Conservation (phyloP, 257 asterid genomes). For the Solanum tarijense region DNA sequence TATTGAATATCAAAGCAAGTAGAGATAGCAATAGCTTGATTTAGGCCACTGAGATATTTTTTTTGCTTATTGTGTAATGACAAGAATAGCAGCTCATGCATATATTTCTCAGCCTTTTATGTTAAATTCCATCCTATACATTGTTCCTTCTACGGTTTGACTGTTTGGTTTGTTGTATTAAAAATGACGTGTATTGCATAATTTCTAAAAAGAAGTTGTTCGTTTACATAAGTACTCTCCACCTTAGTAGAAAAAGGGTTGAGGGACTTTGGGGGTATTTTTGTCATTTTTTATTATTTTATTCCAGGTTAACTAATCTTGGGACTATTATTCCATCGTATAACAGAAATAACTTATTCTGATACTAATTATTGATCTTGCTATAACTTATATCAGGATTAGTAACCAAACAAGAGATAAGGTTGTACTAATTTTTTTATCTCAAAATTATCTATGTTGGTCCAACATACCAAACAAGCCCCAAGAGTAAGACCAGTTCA, state of each 20-base stretch:
- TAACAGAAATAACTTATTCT: not conserved
- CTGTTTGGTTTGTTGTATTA: not conserved
- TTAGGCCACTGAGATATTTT: not conserved
- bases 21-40: conserved; percentile 5
- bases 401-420: not conserved
- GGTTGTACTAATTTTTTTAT: not conserved
- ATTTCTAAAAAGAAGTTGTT: not conserved
- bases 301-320: not conserved
- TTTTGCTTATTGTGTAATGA: not conserved
- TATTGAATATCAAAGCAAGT: conserved; percentile 39
- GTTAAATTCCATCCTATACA: not conserved
- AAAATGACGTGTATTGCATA: not conserved
- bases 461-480: not conserved
- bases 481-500: not conserved
- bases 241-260: not conserved
- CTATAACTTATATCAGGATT: not conserved
- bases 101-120: not conserved
- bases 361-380: not conserved
- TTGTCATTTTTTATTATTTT: no score
- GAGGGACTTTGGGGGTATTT: not conserved
- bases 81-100: not conserved
- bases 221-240: not conserved
- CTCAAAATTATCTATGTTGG: not conserved
- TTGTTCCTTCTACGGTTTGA: not conserved
- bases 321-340: not conserved